phyloP scores from a whole-genome alignment of 169 alveolate genomes.

The Plasmodium relictum region DNA sequence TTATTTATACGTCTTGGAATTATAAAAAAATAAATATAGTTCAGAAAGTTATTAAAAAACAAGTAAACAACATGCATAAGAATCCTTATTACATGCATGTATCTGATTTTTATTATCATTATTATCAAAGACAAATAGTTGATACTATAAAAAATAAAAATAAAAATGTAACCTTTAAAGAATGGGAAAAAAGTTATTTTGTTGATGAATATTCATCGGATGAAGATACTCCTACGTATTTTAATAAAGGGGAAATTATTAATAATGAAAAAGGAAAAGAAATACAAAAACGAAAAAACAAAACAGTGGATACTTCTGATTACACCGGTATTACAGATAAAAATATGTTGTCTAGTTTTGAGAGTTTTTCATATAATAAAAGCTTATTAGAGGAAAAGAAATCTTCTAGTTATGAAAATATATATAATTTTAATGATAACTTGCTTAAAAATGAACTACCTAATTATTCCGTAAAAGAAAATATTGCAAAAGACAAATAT shows the following conservation, averaged over 20 bases:
- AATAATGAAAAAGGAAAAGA: conserved; percentile 1
- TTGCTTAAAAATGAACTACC: background rate
- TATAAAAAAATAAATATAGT: conserved; percentile 14
- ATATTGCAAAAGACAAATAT: conserved; percentile 59
- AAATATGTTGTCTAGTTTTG: background rate
- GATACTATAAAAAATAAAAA: conserved; percentile 44
- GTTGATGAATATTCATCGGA: conserved; percentile 9
- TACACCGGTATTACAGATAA: background rate
- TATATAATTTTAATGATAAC: conserved; percentile 24
- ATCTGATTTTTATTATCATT: conserved; percentile 56
- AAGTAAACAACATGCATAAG: conserved; percentile 15
- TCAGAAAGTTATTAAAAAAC: conserved; percentile 39
- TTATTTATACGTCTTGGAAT: conserved; percentile 42
- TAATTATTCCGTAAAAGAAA: conserved; percentile 24
- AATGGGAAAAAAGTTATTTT: conserved; percentile 1
- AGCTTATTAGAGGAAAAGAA: conserved; percentile 6
- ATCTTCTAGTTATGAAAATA: conserved; percentile 9
- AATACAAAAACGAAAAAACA: conserved; percentile 1
- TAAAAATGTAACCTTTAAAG: background rate
- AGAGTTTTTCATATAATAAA: background rate
- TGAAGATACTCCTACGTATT: background rate
- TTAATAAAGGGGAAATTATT: background rate
- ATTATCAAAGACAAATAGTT: conserved; percentile 39
- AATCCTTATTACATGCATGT: conserved; percentile 27
- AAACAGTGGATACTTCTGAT: background rate